phyloP scores from a whole-genome alignment of 495 filamentous ascomycete species.

The Coniosporium apollinis region DNA sequence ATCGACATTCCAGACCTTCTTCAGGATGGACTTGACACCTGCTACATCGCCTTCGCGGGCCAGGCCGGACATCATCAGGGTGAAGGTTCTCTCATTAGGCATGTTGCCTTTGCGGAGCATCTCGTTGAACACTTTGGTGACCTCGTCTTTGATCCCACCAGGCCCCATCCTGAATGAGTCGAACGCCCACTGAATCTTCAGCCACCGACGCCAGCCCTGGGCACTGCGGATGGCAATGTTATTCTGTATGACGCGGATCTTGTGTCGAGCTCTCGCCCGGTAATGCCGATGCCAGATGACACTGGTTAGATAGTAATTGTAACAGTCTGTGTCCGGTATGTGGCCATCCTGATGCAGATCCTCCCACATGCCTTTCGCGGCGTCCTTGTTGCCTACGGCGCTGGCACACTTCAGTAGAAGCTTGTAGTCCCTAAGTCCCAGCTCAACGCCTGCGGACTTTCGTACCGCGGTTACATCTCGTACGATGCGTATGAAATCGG shows the following conservation, averaged over 20 bases:
- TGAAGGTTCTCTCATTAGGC: slow-evolving; percentile 38
- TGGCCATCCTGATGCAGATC: slow-evolving; percentile 26
- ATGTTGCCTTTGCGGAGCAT: slow-evolving; percentile 32
- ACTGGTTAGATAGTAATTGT: slow-evolving; percentile 39
- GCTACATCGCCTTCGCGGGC: slow-evolving; percentile 35
- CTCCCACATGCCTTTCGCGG: slow-evolving; percentile 37
- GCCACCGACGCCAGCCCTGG: background rate
- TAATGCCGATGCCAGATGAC: slow-evolving; percentile 14
- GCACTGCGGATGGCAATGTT: slow-evolving; percentile 5
- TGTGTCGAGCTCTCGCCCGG: slow-evolving; percentile 28
- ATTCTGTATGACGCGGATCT: slow-evolving; percentile 26
- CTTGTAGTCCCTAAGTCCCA: slow-evolving; percentile 34
- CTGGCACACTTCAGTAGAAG: slow-evolving; percentile 39
- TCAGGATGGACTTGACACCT: slow-evolving; percentile 32
- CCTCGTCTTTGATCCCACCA: slow-evolving; percentile 15
- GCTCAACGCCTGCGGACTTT: slow-evolving; percentile 9
- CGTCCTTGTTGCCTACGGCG: slow-evolving; percentile 27
- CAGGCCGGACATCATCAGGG: slow-evolving; percentile 37
- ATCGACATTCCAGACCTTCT: slow-evolving; percentile 42
- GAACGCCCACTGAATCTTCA: too few relatives aligned
- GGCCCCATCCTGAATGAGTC: slow-evolving; percentile 7
- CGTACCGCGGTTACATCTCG: slow-evolving; percentile 24
- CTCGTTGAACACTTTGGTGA: slow-evolving; percentile 27
- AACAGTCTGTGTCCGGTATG: slow-evolving; percentile 34
- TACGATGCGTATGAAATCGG: slow-evolving; percentile 27